Base-by-base conservation (phyloP, 768 basidiomycete genomes). In the Lactarius evosmus region DNA sequence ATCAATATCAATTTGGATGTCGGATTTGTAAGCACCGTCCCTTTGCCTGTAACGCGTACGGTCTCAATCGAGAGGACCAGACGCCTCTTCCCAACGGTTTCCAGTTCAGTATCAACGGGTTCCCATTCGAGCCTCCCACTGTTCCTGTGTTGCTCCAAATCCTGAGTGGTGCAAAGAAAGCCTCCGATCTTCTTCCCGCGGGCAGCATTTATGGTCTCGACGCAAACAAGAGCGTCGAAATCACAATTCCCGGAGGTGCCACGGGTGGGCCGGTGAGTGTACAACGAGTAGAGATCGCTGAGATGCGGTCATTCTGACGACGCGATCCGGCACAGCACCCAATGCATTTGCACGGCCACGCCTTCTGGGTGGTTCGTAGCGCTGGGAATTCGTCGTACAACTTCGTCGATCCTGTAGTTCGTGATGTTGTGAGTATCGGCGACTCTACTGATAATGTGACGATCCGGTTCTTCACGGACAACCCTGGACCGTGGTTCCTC, bases 141-240 rank as follows among this genome's bases (percentile, higher is more conserved):
- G 73, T 79, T 0, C 85, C 85, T 0, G 79, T 85, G 14, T 77
- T 87, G 12, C 77, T 85, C 17, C 85, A 87, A 66, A 82, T 86
- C 41, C 69, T 87, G 38, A 84, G 81, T 56, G 85, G 85, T 0
- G 79, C 80, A 6, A 73, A 72, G 36, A 74, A 76, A 19, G 77
- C 85, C 0, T 69, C 75, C 22, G 76, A 82, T 1, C 74, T 87
- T 19, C 72, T 86, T 32, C 86, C 84, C 0, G 22, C 60, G 0
- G 84, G 82, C 3, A 76, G 75, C 16, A 74, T 86, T 7, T 82
- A 80, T 66, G 66, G 73, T 8, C 72, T 87, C 19, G 80, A 81
- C 0, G 73, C 71, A 8, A 80, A 83, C 66, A 78, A 67, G 66
- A 79, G 70, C 58, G 79, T 83, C 25, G 82, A 83, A 65, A 69